Conservation (phyloP, 768 basidiomycete species). For the Pisolithus tinctorius region DNA sequence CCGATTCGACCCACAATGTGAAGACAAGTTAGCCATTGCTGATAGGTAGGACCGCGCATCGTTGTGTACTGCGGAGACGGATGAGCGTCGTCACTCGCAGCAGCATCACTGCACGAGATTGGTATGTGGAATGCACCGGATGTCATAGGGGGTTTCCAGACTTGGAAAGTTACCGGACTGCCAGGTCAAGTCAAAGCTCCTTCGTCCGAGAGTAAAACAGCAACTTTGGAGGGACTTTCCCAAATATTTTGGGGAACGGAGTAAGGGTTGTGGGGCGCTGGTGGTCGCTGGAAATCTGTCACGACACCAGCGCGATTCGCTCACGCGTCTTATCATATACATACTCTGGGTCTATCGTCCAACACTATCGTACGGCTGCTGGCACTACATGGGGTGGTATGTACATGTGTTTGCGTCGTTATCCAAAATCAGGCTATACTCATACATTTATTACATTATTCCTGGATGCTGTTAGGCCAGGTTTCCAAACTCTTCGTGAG, state of each 20-base stretch:
- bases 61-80: conserved; percentile 76
- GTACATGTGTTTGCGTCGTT: neutral
- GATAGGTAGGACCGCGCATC: conserved; percentile 66
- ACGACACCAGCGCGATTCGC: too few relatives aligned
- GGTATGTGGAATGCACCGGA: conserved; percentile 73
- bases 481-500: too few relatives aligned
- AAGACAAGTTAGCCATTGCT: conserved; percentile 54
- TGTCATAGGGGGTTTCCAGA: conserved; percentile 65
- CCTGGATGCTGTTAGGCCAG: too few relatives aligned
- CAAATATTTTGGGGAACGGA: conserved; percentile 21
- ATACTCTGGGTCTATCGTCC: neutral
- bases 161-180: conserved; percentile 63
- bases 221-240: conserved; percentile 26
- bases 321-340: too few relatives aligned
- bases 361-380: too few relatives aligned
- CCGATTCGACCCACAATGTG: conserved; percentile 67
- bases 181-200: conserved; percentile 41
- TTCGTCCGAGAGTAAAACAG: conserved; percentile 21
- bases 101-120: conserved; percentile 58
- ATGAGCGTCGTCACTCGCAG: conserved; percentile 66
- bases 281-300: neutral
- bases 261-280: conserved; percentile 1
- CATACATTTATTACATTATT: neutral
- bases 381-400: neutral
- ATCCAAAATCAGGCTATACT: neutral